Percentiles rank a stretch among this genome's conserved stretches.
These are phyloP conservation scores for Jackrogersella multiformis DNA, from an alignment of 495 filamentous ascomycete genomes.

Conservation along the genomic window DNA sequence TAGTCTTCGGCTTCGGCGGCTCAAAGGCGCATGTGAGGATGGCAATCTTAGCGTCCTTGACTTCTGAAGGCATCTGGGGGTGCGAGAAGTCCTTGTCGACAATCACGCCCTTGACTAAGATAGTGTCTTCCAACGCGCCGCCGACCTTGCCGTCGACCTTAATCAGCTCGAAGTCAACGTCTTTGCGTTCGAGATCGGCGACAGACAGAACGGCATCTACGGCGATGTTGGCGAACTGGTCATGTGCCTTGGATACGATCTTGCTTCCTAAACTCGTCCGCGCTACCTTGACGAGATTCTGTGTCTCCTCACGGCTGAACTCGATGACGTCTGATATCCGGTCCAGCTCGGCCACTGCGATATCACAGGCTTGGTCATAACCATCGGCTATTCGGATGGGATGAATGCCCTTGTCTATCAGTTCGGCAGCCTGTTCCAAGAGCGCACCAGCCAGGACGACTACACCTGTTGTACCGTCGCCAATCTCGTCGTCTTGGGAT, in stretches of 20 bases:
- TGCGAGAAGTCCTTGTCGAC: conserved; percentile 99
- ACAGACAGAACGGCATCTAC: conserved; percentile 97
- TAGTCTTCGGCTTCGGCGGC: conserved; percentile 99
- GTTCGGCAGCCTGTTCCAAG: conserved; percentile 94
- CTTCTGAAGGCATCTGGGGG: conserved; percentile 96
- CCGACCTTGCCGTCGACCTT: conserved; percentile 99
- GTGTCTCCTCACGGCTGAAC: conserved; percentile 78
- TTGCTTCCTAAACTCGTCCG: conserved; percentile 98
- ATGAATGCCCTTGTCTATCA: conserved; percentile 99
- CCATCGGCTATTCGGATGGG: conserved; percentile 98
- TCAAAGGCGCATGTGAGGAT: conserved; percentile 99
- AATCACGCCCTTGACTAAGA: conserved; percentile 97
- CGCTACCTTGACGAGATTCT: conserved; percentile 90
- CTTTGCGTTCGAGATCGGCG: conserved; percentile 93
- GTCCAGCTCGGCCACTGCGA: conserved; percentile 90
- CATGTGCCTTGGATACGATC: conserved; percentile 98
- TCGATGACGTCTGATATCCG: conserved; percentile 89
- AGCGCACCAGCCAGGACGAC: conserved; percentile 96
- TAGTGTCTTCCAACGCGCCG: conserved; percentile 90
- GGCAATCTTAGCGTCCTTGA: conserved; percentile 92
- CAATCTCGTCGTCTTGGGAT: conserved; percentile 98
- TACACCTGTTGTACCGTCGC: conserved; percentile 97
- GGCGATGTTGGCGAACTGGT: conserved; percentile 97
- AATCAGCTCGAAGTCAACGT: conserved; percentile 99
- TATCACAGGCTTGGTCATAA: conserved; percentile 96